phyloP scores from a whole-genome alignment of 176 grass and related monocot species.

The Eremochloa ophiuroides region DNA sequence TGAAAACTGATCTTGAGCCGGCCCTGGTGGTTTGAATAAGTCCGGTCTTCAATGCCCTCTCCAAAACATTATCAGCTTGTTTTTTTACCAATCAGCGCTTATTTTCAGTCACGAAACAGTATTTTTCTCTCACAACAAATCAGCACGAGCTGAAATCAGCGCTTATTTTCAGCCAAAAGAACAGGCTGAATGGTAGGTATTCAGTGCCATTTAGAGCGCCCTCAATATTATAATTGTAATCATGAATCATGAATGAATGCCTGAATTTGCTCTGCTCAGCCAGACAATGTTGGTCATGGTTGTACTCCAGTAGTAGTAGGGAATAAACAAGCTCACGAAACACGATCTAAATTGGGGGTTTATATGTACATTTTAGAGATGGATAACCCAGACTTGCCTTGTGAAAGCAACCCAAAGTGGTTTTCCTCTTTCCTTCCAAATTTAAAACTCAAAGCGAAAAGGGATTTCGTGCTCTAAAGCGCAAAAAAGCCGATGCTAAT shows the following conservation, averaged over 20 bases:
- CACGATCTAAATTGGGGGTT: neutral
- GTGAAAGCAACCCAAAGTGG: neutral
- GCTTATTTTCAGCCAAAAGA: too few species aligned
- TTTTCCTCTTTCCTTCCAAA: neutral
- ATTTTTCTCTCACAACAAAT: too few species aligned
- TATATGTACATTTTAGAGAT: neutral
- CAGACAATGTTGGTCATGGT: neutral
- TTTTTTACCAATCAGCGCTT: too few species aligned
- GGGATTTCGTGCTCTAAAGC: neutral
- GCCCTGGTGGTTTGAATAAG: neutral
- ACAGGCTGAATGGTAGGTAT: neutral
- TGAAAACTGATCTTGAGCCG: constrained; percentile 2
- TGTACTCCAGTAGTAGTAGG: neutral
- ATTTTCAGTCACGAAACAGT: too few species aligned
- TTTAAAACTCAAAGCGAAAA: constrained; percentile 13
- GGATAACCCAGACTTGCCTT: neutral
- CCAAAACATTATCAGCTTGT: too few species aligned
- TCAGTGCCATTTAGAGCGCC: neutral
- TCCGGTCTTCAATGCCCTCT: neutral
- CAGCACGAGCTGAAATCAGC: too few species aligned
- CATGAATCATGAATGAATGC: neutral
- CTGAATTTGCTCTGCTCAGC: neutral
- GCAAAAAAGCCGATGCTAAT: neutral
- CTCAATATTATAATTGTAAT: neutral
- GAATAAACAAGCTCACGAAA: neutral